Base-by-base conservation (phyloP, 176 grass and related monocot genomes). In the Carex parvula region DNA sequence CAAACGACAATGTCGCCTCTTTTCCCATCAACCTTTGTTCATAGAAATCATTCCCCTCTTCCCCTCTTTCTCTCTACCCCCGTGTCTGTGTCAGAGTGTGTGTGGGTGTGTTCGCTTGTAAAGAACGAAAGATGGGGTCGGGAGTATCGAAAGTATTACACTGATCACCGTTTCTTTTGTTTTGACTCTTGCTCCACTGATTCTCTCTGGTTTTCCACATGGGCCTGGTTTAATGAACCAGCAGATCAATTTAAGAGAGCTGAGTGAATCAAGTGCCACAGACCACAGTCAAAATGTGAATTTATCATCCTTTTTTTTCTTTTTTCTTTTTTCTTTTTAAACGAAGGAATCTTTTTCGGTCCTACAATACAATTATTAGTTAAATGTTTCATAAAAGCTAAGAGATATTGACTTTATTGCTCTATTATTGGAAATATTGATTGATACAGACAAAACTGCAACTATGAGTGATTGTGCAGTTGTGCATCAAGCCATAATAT, bases 1-100 rank as follows among this genome's bases (percentile, higher is more conserved):
- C 79, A 64, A 82, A 60, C 57, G 61, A 65, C 79, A 82, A 18
- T 65, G 79, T 64, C 79, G 79, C 58, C 6, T 65, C 79, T 65
- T 64, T 81, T 44, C 59, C 79, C 79, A 60, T 81, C 79, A 81
- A 18, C 50, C 8, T 80, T 80, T 59, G 52, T 39, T 80, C 15
- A 24, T 52, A 14, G 24, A 46, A 35, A 82, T 44, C 35, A 46
- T 57, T 44, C 21, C 57, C 2, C 52, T 13, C 33, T 81, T 58
- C 8, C 79, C 61, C 33, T 37, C 50, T 42, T 33, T 64, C 57
- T 68, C 64, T 35, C 64, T 18, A 20, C 17, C 70, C 69, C 44
- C 70, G 70, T 74, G 70, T 52, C 21, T 74, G n/a, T 74, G 70
- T 74, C 70, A 74, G 70, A 74, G 44, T 52, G 37, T 64, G 33